These are phyloP conservation scores for Neofusicoccum kwambonambiense DNA, from an alignment of 2,329 filamentous ascomycete genomes.

Conservation along the genomic window DNA sequence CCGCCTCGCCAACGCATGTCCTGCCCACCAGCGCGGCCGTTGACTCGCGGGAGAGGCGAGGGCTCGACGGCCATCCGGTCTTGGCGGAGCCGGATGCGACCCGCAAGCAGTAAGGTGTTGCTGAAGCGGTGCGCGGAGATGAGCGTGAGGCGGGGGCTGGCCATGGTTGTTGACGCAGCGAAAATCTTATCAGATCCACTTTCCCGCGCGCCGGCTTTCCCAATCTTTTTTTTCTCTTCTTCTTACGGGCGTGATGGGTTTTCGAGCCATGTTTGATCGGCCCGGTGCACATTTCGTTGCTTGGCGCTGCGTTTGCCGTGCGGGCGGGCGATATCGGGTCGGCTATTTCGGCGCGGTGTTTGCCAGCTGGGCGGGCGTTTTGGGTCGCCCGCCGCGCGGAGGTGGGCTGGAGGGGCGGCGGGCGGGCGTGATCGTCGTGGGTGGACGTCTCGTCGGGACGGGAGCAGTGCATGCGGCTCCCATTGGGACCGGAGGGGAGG, in stretches of 20 bases:
- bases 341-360: slow-evolving; percentile 3
- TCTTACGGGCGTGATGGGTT: background rate
- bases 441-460: no score
- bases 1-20: background rate
- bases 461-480: no score
- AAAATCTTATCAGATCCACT: slow-evolving; percentile 15
- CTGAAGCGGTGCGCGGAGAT: background rate
- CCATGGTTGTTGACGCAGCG: background rate
- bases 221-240: background rate
- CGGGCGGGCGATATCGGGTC: slow-evolving; percentile 10
- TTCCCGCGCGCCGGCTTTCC: background rate
- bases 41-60: background rate
- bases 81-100: background rate
- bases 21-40: background rate
- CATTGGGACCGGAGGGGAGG: background rate
- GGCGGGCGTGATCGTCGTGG: background rate
- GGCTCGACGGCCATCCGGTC: background rate
- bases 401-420: no score
- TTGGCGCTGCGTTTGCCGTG: background rate
- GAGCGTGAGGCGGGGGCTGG: background rate
- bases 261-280: background rate
- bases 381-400: background rate
- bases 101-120: background rate
- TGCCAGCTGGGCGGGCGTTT: background rate
- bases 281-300: background rate